Evolutionary conservation across 495 filamentous ascomycete species (phyloP).

Genomic region (Penicillium soppii): DNA sequence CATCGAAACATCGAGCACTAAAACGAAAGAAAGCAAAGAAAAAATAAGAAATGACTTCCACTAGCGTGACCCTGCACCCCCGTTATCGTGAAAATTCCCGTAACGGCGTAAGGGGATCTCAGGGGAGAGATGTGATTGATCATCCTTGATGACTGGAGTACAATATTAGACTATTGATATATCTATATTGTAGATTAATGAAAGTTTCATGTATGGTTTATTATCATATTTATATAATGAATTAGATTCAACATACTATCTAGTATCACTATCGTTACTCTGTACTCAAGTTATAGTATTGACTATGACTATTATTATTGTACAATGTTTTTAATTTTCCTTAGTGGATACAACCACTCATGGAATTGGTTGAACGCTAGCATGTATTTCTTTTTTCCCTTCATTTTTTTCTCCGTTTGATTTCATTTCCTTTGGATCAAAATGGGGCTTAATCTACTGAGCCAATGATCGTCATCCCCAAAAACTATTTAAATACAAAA

Average conservation of each 20-base stretch:
- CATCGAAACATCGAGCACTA: too few species aligned
- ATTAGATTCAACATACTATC: background rate
- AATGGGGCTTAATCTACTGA: slow-evolving; percentile 1
- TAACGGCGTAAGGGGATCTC: slow-evolving; percentile 29
- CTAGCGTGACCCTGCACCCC: slow-evolving; percentile 32
- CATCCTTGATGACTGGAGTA: background rate
- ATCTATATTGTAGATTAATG: too few species aligned
- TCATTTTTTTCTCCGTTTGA: background rate
- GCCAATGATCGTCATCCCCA: slow-evolving; percentile 8
- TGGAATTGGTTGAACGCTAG: slow-evolving; percentile 1
- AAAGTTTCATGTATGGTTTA: background rate
- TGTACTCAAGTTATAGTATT: too few species aligned
- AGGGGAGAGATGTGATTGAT: slow-evolving; percentile 3
- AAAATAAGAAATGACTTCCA: slow-evolving; percentile 29
- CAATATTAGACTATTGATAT: background rate
- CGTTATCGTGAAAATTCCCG: slow-evolving; percentile 30
- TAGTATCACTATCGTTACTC: too few species aligned
- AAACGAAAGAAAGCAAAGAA: too few species aligned
- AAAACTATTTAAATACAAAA: too few species aligned
- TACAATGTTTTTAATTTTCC: slow-evolving; percentile 6
- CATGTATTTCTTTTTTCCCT: too few species aligned
- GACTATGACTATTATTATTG: too few species aligned
- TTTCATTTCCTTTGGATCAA: slow-evolving; percentile 2
- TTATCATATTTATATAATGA: too few species aligned
- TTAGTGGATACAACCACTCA: background rate